Base-by-base conservation (phyloP, 2,329 filamentous ascomycete species). In the Polychaeton citri region DNA sequence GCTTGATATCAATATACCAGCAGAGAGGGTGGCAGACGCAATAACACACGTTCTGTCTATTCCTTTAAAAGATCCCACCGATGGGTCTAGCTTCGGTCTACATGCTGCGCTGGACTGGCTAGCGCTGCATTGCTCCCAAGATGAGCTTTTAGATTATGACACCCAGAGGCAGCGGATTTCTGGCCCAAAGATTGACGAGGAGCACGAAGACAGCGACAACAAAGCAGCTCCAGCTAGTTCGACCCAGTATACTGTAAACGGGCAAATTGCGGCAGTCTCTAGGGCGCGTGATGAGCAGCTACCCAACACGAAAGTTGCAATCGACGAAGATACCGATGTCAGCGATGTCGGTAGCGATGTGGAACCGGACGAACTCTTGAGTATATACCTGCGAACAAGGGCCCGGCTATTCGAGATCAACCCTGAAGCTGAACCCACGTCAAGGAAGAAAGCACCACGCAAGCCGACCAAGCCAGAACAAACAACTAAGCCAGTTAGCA, bases 31-130 rank as follows among this genome's bases (percentile, higher is more conserved):
- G 26, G 66, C 74, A 31, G 65, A 76, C 31, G 76, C 72, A 6
- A 55, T 93, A 40, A 69, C 72, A 45, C 66, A 80, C 51, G 68
- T 85, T 31, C 59, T 87, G 37, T 69, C 77, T 30, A 77, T 81
- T 44, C 75, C 76, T 19, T 69, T 76, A 10, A 50, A 57, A 39
- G 55, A 58, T 19, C 76, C 75, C 42, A 69, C 79, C 37, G 62
- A 67, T 2, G 51, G 64, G 16, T 69, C 69, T 30, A 71, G 86
- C 10, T 93, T 85, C 82, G 86, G 87, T 7, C 63, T 96, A 21
- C 80, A 92, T 42, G 87, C 94, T 59, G 77, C 82, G 18, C 58
- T 98, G 15, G 84, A 95, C 48, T 94, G 86, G 84, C 69, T 96
- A 36, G 83, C 85, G n/a, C 66, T 83, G 44, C 74, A 90, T 53